Percentiles rank a stretch among this genome's conserved stretches.
Conservation (phyloP, 495 filamentous ascomycete genomes). For the Hypoxylon crocopeplum region DNA sequence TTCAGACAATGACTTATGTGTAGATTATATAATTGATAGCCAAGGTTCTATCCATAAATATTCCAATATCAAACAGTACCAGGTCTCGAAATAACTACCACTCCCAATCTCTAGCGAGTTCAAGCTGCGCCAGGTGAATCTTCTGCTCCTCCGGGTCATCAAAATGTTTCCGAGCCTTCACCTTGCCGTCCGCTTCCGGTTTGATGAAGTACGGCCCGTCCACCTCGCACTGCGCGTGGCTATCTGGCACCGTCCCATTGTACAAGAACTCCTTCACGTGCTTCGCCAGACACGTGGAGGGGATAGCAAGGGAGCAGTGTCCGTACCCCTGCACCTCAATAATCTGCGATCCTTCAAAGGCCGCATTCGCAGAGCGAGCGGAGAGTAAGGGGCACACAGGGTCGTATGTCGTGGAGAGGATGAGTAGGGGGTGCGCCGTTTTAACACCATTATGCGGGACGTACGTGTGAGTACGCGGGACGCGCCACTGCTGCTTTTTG, state of each 20-base stretch:
- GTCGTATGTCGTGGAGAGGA: constrained; percentile 53
- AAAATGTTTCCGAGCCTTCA: constrained; percentile 9
- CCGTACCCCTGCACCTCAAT: constrained; percentile 55
- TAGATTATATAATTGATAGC: too few relatives aligned
- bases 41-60: too few relatives aligned
- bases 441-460: constrained; percentile 40
- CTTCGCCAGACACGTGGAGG: constrained; percentile 47
- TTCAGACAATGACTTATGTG: too few relatives aligned
- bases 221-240: constrained; percentile 43
- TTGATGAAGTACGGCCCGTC: constrained; percentile 45
- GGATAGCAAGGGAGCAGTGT: constrained; percentile 50
- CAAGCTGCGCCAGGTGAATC: constrained; percentile 41
- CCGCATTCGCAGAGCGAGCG: constrained; percentile 45
- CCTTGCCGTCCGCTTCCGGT: constrained; percentile 25
- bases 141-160: constrained; percentile 27
- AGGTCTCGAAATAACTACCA: constrained; percentile 13
- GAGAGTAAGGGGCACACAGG: constrained; percentile 53
- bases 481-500: constrained; percentile 45
- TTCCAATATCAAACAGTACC: too few relatives aligned
- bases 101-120: constrained; percentile 36
- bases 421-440: constrained; percentile 49
- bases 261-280: constrained; percentile 47
- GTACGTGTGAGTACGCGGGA: constrained; percentile 49
- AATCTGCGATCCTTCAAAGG: constrained; percentile 48
- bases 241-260: constrained; percentile 47